phyloP scores from a whole-genome alignment of 805 yeast species.

The Saccharomycopsis guyanensis region DNA sequence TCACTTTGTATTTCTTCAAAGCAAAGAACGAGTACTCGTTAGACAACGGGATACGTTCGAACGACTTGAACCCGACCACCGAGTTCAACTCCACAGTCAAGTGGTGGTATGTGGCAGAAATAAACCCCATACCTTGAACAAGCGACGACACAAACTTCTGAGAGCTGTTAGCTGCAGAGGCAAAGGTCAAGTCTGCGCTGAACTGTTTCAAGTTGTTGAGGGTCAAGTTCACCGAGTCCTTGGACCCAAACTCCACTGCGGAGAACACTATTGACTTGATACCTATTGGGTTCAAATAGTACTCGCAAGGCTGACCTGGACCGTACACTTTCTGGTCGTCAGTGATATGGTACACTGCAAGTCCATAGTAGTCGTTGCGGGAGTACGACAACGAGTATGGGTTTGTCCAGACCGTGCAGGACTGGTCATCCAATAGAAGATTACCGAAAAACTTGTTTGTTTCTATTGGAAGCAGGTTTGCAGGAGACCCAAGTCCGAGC shows the following conservation, averaged over 20 bases:
- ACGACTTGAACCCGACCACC: constrained; percentile 36
- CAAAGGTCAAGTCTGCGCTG: constrained; percentile 37
- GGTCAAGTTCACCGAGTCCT: constrained; percentile 32
- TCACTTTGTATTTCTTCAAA: constrained; percentile 40
- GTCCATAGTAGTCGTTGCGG: constrained; percentile 38
- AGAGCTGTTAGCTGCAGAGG: constrained; percentile 31
- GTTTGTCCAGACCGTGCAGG: constrained; percentile 48
- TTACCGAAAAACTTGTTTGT: constrained; percentile 77
- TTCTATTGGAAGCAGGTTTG: constrained; percentile 38
- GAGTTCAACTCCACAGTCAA: constrained; percentile 40
- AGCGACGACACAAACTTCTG: constrained; percentile 22
- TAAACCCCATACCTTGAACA: constrained; percentile 56
- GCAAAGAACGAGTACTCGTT: constrained; percentile 33
- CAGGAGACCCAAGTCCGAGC: constrained; percentile 24
- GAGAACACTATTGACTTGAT: constrained; percentile 45
- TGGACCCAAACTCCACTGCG: constrained; percentile 33
- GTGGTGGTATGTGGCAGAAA: constrained; percentile 40
- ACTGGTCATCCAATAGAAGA: constrained; percentile 47
- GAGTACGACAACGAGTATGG: constrained; percentile 69
- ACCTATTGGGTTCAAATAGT: constrained; percentile 51
- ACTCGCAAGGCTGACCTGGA: constrained; percentile 39
- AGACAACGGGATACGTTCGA: constrained; percentile 29
- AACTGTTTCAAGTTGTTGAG: constrained; percentile 38
- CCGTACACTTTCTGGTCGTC: constrained; percentile 57
- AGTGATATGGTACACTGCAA: constrained; percentile 55